These are phyloP conservation scores for Kazachstania taianensis DNA, from an alignment of 805 yeast genomes.

Conservation along the genomic window DNA sequence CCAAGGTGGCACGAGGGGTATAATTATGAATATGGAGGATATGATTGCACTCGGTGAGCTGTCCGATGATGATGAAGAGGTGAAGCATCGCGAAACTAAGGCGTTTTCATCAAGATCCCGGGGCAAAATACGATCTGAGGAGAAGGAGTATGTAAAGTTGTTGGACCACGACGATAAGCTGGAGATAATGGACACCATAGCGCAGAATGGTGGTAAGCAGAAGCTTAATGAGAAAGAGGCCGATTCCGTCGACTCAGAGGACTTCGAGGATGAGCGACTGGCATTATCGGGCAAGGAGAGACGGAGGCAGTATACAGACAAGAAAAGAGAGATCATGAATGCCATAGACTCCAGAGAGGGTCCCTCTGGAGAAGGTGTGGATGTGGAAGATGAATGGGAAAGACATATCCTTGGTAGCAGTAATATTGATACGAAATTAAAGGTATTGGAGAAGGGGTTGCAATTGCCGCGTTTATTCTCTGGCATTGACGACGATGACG, in stretches of 20 bases:
- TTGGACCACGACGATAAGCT: conserved; percentile 21
- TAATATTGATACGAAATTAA: too few species aligned
- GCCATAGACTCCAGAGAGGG: conserved; percentile 11
- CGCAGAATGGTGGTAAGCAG: conserved; percentile 9
- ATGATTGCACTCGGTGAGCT: neutral
- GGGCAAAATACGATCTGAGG: conserved; percentile 6
- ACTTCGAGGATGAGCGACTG: conserved; percentile 21
- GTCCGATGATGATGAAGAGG: neutral
- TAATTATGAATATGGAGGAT: conserved; percentile 4
- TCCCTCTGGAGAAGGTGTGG: too few species aligned
- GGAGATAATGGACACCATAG: conserved; percentile 17
- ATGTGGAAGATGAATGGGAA: conserved; percentile 5
- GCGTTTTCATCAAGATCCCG: neutral
- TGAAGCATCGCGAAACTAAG: neutral
- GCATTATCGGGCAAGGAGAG: conserved; percentile 17
- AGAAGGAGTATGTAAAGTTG: conserved; percentile 20
- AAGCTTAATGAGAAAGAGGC: conserved; percentile 9
- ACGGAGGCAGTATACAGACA: conserved; percentile 5
- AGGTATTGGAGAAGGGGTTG: neutral
- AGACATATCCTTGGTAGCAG: too few species aligned
- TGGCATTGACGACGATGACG: conserved; percentile 3
- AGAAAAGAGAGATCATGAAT: conserved; percentile 13
- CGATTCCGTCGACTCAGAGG: conserved; percentile 8
- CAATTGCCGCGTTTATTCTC: conserved; percentile 5
- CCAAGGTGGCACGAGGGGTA: neutral